Evolutionary conservation across 1,284 basidiomycete genomes (phyloP).

Genomic region (Apiotrichum domesticum): DNA sequence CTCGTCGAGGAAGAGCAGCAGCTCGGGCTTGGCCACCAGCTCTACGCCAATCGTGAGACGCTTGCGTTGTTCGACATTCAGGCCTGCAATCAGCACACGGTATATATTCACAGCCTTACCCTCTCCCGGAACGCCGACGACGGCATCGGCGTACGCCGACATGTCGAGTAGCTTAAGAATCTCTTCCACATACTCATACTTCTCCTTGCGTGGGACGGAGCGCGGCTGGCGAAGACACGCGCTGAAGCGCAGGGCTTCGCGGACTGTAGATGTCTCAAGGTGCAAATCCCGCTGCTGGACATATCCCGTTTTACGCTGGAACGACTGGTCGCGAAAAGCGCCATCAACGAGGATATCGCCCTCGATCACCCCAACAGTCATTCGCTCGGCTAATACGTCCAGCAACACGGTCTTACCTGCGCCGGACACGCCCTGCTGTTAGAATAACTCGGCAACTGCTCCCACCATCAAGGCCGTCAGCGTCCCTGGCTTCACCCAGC

Average conservation of each 20-base stretch:
- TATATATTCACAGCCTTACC: too few species aligned
- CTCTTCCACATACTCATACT: constrained; percentile 50
- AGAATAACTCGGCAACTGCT: constrained; percentile 24
- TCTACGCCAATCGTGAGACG: constrained; percentile 63
- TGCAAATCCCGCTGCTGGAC: constrained; percentile 77
- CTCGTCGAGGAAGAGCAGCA: constrained; percentile 47
- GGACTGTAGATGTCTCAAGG: constrained; percentile 60
- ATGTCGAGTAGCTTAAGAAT: constrained; percentile 24
- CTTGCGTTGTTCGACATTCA: constrained; percentile 44
- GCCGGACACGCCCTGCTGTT: constrained; percentile 51
- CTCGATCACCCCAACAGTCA: constrained; percentile 66
- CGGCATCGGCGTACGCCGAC: constrained; percentile 22
- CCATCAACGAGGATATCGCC: constrained; percentile 78
- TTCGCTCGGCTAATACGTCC: constrained; percentile 74
- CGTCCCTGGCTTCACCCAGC: constrained; percentile 74
- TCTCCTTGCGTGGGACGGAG: constrained; percentile 50
- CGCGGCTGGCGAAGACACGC: constrained; percentile 73
- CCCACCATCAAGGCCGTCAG: constrained; percentile 60
- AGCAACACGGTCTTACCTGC: constrained; percentile 70
- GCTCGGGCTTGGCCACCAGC: constrained; percentile 45
- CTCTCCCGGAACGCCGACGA: constrained; percentile 43
- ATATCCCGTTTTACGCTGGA: constrained; percentile 59
- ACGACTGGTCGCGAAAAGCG: constrained; percentile 61
- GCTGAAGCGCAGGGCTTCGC: constrained; percentile 76
- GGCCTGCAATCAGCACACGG: constrained; percentile 28